A percentile compares a stretch with the other conserved stretches of the same genome.
phyloP scores from a whole-genome alignment of 495 filamentous ascomycete genomes.

The Aspergillus campestris region DNA sequence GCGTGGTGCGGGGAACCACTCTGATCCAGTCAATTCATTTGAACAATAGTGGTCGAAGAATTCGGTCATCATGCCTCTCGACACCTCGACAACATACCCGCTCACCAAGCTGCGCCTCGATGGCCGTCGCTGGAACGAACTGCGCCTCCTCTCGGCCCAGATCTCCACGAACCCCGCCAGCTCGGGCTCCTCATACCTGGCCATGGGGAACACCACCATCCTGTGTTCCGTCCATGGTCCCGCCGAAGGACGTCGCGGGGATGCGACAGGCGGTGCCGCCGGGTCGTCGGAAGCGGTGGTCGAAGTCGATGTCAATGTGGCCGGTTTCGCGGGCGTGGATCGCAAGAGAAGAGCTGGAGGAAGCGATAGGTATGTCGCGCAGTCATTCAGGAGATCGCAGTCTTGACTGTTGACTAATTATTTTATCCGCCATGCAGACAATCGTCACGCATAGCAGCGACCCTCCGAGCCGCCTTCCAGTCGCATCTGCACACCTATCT shows the following conservation, averaged over 20 bases:
- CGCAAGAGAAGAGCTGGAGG: conserved; percentile 60
- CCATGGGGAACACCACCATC: conserved; percentile 94
- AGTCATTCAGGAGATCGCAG: background rate
- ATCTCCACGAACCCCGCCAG: conserved; percentile 85
- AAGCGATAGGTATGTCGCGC: conserved; percentile 60
- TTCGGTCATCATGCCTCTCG: conserved; percentile 65
- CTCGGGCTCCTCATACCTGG: conserved; percentile 82
- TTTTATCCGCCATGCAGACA: conserved; percentile 44
- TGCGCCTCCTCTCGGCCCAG: conserved; percentile 79
- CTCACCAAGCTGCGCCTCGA: conserved; percentile 84
- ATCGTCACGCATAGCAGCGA: conserved; percentile 69
- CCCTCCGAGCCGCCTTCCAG: conserved; percentile 64
- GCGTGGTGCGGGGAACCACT: conserved; percentile 12
- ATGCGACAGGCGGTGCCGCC: conserved; percentile 34
- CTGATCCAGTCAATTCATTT: background rate
- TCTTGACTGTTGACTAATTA: background rate
- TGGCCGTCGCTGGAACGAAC: conserved; percentile 96
- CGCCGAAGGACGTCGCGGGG: conserved; percentile 51
- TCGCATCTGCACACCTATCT: conserved; percentile 72
- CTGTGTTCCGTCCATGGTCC: conserved; percentile 88
- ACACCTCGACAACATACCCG: conserved; percentile 73
- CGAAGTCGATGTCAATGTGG: conserved; percentile 75
- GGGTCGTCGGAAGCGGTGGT: conserved; percentile 51
- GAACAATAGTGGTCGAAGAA: background rate
- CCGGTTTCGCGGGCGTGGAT: conserved; percentile 82